These are phyloP conservation scores for Pythium aphanidermatum DNA, from an alignment of 352 stramenopile species.

Conservation along the genomic window DNA sequence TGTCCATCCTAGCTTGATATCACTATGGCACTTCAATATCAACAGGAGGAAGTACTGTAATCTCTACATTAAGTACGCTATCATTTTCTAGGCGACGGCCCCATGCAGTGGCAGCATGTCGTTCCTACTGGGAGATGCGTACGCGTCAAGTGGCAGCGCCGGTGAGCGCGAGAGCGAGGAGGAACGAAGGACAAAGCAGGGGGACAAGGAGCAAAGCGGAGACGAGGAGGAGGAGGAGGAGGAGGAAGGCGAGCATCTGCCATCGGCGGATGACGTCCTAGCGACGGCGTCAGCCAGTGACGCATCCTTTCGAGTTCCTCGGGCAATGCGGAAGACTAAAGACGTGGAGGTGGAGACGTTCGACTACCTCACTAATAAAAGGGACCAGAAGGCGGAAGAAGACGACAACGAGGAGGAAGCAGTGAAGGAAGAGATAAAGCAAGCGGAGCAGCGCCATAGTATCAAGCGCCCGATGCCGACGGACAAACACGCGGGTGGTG, in stretches of 20 bases:
- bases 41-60: no score
- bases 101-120: conserved; percentile 25
- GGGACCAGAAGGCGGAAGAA: neutral
- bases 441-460: neutral
- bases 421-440: no score
- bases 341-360: conserved; percentile 25
- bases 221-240: neutral
- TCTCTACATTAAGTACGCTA: no score
- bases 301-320: no score
- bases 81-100: neutral
- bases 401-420: no score
- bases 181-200: conserved; percentile 16
- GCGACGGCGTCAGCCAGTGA: conserved; percentile 21
- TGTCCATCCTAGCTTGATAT: no score
- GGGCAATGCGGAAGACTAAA: no score
- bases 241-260: conserved; percentile 12
- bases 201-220: neutral
- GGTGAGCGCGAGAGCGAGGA: conserved; percentile 21
- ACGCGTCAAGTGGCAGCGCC: conserved; percentile 29
- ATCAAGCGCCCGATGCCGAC: neutral
- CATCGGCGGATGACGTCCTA: conserved; percentile 40
- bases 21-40: no score
- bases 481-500: conserved; percentile 18
- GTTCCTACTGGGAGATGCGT: conserved; percentile 42
- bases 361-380: conserved; percentile 25